Conservation (phyloP, 192 early-diverging fungal genomes). For the Coemansia sp. region DNA sequence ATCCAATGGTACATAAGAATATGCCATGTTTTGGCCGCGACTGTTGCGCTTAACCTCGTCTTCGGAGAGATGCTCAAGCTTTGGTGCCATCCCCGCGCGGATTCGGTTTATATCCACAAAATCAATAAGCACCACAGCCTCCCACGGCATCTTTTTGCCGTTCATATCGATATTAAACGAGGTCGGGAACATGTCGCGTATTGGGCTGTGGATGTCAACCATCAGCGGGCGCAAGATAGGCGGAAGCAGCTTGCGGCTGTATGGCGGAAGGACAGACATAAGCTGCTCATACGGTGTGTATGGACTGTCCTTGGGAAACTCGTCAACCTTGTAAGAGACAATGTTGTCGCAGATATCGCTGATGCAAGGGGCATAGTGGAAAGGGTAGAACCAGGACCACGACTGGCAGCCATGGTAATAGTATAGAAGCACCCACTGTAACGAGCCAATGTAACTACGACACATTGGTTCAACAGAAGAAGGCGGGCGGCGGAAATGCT, state of each 20-base stretch:
- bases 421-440: constrained; percentile 98
- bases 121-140: constrained; percentile 97
- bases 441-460: constrained; percentile 83
- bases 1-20: constrained; percentile 55
- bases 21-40: constrained; percentile 66
- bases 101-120: constrained; percentile 95
- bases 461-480: constrained; percentile 61
- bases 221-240: constrained; percentile 80
- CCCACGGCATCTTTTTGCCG: constrained; percentile 98
- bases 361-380: constrained; percentile 95
- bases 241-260: constrained; percentile 84
- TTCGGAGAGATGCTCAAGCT: constrained; percentile 62
- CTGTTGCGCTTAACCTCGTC: constrained; percentile 64
- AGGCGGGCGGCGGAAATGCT: constrained; percentile 37
- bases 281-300: constrained; percentile 98
- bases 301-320: constrained; percentile 79
- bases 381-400: constrained; percentile 99
- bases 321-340: constrained; percentile 60
- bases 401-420: constrained; percentile 96
- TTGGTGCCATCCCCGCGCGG: constrained; percentile 73
- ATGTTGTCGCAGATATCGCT: constrained; percentile 71
- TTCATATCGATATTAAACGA: constrained; percentile 95
- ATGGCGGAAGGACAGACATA: constrained; percentile 96
- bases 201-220: constrained; percentile 80
- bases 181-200: constrained; percentile 93